phyloP scores from a whole-genome alignment of 768 basidiomycete genomes.

The Mycena sanguinolenta region DNA sequence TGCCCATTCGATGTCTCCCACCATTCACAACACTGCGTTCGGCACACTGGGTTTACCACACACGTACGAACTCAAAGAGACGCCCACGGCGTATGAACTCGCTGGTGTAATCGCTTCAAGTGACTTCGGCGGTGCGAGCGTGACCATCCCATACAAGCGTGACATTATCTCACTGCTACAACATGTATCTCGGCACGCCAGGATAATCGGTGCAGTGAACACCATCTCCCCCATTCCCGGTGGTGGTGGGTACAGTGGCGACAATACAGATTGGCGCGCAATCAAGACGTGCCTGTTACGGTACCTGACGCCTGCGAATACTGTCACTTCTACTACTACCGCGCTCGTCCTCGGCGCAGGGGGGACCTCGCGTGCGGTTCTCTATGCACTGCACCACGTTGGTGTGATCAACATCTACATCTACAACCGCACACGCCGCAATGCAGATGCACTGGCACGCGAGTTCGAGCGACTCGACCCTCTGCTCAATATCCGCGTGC shows the following conservation, averaged over 20 bases:
- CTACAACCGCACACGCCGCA: slow-evolving; percentile 76
- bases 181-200: slow-evolving; percentile 71
- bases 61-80: slow-evolving; percentile 71
- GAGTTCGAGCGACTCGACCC: slow-evolving; percentile 64
- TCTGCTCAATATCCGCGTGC: slow-evolving; percentile 60
- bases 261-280: slow-evolving; percentile 88
- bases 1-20: slow-evolving; percentile 78
- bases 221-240: slow-evolving; percentile 69
- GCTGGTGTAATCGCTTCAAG: slow-evolving; percentile 58
- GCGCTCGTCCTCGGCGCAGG: slow-evolving; percentile 85
- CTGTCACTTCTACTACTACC: slow-evolving; percentile 47
- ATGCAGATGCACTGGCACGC: slow-evolving; percentile 68
- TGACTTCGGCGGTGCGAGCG: slow-evolving; percentile 84
- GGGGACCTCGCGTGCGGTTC: slow-evolving; percentile 82
- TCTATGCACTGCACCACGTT: slow-evolving; percentile 77
- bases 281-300: slow-evolving; percentile 66
- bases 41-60: slow-evolving; percentile 75
- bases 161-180: slow-evolving; percentile 79
- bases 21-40: slow-evolving; percentile 83
- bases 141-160: slow-evolving; percentile 86
- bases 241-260: slow-evolving; percentile 65
- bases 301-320: slow-evolving; percentile 49
- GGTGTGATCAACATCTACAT: slow-evolving; percentile 74
- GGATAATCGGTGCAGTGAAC: slow-evolving; percentile 83
- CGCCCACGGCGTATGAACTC: slow-evolving; percentile 61